A percentile compares a stretch with the other conserved stretches of the same genome.
These are phyloP conservation scores for Phylloporus rhodoxanthus DNA, from an alignment of 768 basidiomycete genomes.

Conservation along the genomic window DNA sequence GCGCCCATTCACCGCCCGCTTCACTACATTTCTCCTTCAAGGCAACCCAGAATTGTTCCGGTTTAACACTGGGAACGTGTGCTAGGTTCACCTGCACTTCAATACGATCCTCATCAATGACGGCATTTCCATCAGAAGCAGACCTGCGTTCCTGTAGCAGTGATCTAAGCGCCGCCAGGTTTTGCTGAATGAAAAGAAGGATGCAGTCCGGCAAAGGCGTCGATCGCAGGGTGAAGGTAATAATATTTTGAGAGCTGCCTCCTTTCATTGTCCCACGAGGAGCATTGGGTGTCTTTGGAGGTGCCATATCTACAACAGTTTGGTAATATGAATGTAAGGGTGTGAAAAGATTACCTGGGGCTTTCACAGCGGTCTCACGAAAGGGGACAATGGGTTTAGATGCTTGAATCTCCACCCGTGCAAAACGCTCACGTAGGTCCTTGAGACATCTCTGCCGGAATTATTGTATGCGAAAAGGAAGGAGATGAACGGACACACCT, in stretches of 20 bases:
- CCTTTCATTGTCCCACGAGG: slow-evolving; percentile 76
- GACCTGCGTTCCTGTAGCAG: slow-evolving; percentile 48
- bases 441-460: slow-evolving; percentile 78
- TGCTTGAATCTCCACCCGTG: slow-evolving; percentile 85
- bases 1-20: slow-evolving; percentile 75
- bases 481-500: slow-evolving; percentile 46
- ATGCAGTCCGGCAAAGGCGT: slow-evolving; percentile 68
- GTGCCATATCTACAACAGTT: slow-evolving; percentile 67
- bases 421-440: slow-evolving; percentile 94
- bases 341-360: slow-evolving; percentile 44
- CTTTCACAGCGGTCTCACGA: slow-evolving; percentile 88
- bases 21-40: slow-evolving; percentile 58
- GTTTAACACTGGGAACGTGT: slow-evolving; percentile 56
- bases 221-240: slow-evolving; percentile 82
- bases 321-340: not conserved
- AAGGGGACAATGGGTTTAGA: slow-evolving; percentile 97
- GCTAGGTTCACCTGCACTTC: slow-evolving; percentile 53
- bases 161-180: slow-evolving; percentile 56
- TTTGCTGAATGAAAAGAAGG: slow-evolving; percentile 71
- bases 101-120: slow-evolving; percentile 34
- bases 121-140: slow-evolving; percentile 13
- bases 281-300: slow-evolving; percentile 66
- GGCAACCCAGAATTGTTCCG: slow-evolving; percentile 77
- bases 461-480: not conserved
- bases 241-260: slow-evolving; percentile 58